These are phyloP conservation scores for Vachellia pachyceras DNA, from an alignment of 306 rosid genomes.

Conservation along the genomic window DNA sequence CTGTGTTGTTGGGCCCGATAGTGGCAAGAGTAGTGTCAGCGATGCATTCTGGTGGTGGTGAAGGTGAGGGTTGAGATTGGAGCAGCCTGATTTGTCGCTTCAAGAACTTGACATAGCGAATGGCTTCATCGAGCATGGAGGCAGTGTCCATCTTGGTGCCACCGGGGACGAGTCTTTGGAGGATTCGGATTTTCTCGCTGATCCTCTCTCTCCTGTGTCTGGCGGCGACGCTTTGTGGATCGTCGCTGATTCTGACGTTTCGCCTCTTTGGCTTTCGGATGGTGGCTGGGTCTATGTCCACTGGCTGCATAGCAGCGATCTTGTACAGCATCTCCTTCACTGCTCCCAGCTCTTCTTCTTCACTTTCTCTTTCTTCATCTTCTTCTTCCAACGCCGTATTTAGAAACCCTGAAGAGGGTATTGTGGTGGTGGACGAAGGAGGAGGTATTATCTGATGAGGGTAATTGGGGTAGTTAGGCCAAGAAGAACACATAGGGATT, in stretches of 20 bases:
- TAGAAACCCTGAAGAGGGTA: conserved; percentile 40
- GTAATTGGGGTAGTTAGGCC: conserved; percentile 45
- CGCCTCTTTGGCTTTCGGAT: conserved; percentile 75
- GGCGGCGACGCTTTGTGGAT: conserved; percentile 93
- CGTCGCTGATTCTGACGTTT: conserved; percentile 92
- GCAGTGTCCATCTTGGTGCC: conserved; percentile 98
- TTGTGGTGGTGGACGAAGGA: background rate
- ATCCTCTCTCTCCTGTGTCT: conserved; percentile 90
- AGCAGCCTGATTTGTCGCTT: conserved; percentile 82
- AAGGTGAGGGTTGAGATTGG: conserved; percentile 45
- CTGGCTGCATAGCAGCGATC: conserved; percentile 96
- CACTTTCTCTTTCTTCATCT: conserved; percentile 59
- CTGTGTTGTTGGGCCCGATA: background rate
- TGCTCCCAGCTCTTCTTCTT: conserved; percentile 85
- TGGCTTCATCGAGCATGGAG: conserved; percentile 94
- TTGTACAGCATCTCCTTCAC: conserved; percentile 98
- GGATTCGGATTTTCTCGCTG: conserved; percentile 86
- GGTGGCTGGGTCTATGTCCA: conserved; percentile 86
- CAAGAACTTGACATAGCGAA: conserved; percentile 88
- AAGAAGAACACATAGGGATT: conserved; percentile 41
- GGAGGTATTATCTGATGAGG: conserved; percentile 39
- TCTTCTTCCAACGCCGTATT: conserved; percentile 38
- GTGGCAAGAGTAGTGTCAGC: background rate
- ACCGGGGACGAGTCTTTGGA: conserved; percentile 92
- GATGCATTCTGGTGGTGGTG: conserved; percentile 33